These are phyloP conservation scores for Penicillium sumatraense DNA, from an alignment of 2,329 filamentous ascomycete species.

Conservation along the genomic window DNA sequence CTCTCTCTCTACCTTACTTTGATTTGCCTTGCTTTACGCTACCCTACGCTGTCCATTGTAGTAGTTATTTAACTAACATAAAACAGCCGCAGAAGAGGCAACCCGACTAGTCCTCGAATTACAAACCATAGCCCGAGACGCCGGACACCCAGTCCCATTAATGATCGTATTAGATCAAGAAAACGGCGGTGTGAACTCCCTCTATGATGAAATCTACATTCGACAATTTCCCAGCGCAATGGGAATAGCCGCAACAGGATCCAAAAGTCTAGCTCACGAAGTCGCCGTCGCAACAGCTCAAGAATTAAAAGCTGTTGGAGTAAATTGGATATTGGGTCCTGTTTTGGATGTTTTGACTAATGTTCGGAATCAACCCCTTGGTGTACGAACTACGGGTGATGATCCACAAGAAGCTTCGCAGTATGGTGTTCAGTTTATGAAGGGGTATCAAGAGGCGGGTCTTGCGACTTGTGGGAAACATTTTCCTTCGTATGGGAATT, in stretches of 20 bases:
- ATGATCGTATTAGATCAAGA: slow-evolving; percentile 94
- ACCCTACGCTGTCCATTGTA: too few species aligned
- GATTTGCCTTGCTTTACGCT: too few species aligned
- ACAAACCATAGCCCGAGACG: slow-evolving; percentile 87
- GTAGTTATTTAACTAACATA: neutral
- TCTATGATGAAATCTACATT: slow-evolving; percentile 94
- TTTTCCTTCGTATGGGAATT: slow-evolving; percentile 93
- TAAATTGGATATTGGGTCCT: slow-evolving; percentile 94
- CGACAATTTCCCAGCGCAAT: slow-evolving; percentile 97
- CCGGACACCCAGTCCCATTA: slow-evolving; percentile 86
- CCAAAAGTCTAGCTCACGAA: slow-evolving; percentile 81
- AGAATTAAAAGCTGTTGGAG: slow-evolving; percentile 87
- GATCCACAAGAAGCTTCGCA: slow-evolving; percentile 94
- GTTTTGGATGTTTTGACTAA: slow-evolving; percentile 94
- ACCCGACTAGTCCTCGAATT: slow-evolving; percentile 86
- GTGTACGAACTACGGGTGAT: slow-evolving; percentile 86
- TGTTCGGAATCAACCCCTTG: slow-evolving; percentile 85
- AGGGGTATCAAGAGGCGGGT: slow-evolving; percentile 89
- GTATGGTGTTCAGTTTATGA: slow-evolving; percentile 88
- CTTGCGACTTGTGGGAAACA: slow-evolving; percentile 92
- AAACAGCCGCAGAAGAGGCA: slow-evolving; percentile 83
- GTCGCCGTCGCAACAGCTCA: slow-evolving; percentile 92
- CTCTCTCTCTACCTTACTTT: too few species aligned
- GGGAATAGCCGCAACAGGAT: slow-evolving; percentile 92
- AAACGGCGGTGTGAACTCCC: slow-evolving; percentile 95